Evolutionary conservation across 1,284 basidiomycete species (phyloP), one percentile per base, ranked within the genome.

Genomic region (Sanghuangporus weigelae): DNA sequence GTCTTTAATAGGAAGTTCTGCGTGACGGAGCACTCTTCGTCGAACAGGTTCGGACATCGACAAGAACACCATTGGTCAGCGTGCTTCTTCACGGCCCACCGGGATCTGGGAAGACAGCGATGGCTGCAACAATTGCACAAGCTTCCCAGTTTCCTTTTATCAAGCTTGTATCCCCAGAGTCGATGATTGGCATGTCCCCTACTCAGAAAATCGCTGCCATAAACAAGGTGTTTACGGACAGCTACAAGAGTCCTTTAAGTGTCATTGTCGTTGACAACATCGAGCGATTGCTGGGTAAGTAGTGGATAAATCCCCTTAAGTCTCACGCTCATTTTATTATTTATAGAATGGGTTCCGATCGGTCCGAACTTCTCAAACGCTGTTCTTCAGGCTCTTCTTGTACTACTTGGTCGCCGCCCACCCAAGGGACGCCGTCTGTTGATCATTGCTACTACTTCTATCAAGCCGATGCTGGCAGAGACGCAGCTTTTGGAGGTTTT

Each of bases 181-280:
- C 85, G 70, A 98, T 99, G 96, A 93, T 99, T 63, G 97, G 97
- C 7, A 96, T 87, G 77, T 87, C 87, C 26, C 97, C 99, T 73
- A 75, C 82, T 12, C 93, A 95, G 73, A 99, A 99, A 79, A 91
- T 99, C 61, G 82, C 88, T 1, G 87, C 95, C 7, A 92, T 99
- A 70, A 93, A 89, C 76, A 98, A 97, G 77, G 86, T 96, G 10
- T 99, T 99, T 76, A 83, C 85, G 66, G 97, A 99, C 77, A 95
- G 93, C 68, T 97, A 98, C 79, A 99, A 98, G 84, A 95, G 92
- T 80, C 96, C 96, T 3, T 73, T 97, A 69, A 98, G 95, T 72
- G 93, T 98, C 11, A 89, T 99, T 64, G 95, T 99, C 12, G 90
- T 99, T n/a, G 97, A 99, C 72, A 93, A 87, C 69, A 82, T 98